Evolutionary conservation across 139 green algal genomes (phyloP).

Genomic region (Chlamydomonas sp.): DNA sequence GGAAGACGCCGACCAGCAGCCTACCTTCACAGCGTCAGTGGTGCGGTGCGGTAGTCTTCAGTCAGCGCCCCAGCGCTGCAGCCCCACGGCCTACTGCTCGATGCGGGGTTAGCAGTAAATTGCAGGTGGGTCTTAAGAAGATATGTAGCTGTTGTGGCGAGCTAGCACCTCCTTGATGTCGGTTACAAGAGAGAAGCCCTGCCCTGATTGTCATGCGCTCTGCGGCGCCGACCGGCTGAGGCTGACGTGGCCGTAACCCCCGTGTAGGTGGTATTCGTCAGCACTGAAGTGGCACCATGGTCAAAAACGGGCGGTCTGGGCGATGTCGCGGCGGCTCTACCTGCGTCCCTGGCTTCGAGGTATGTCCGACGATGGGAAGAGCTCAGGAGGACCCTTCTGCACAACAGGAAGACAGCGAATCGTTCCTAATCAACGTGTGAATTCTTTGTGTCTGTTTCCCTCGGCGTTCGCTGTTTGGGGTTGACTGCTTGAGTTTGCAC

Average conservation of each 20-base stretch:
- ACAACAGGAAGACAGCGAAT: not conserved
- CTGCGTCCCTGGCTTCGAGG: slow-evolving; percentile 65
- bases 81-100: no score
- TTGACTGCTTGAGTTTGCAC: not conserved
- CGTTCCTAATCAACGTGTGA: not conserved
- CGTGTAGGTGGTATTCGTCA: slow-evolving; percentile 83
- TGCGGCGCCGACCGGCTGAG: no score
- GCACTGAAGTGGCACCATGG: slow-evolving; percentile 85
- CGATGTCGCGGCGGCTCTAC: slow-evolving; percentile 82
- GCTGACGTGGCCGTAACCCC: no score
- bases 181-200: no score
- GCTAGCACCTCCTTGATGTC: no score
- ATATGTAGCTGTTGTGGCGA: no score
- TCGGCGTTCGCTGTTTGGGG: not conserved
- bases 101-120: not conserved
- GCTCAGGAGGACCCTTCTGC: not conserved
- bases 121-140: not conserved
- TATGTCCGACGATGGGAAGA: not conserved
- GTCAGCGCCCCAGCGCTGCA: no score
- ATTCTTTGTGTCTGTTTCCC: not conserved
- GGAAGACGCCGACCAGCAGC: no score
- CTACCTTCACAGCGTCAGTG: no score
- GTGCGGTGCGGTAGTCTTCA: no score
- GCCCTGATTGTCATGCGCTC: not conserved
- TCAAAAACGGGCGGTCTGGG: slow-evolving; percentile 86